Base-by-base conservation (phyloP, 495 filamentous ascomycete species). In the Wilcoxina mikolae region DNA sequence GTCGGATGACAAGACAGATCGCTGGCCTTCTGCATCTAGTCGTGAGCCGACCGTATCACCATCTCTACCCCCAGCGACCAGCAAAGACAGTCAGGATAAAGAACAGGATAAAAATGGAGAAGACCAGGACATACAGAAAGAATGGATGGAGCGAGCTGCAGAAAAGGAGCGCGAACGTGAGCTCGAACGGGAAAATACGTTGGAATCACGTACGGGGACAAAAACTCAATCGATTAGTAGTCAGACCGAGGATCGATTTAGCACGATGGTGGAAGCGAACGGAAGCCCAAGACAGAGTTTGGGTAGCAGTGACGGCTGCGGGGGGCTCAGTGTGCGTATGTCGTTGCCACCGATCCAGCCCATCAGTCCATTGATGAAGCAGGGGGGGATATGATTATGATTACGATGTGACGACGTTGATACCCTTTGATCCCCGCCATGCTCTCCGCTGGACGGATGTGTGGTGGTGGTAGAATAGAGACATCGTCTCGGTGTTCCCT, bases 21-120 rank as follows among this genome's bases (percentile, higher is more conserved):
- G 61, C 33, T 64, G 61, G 61, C 62, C 62, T 29, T 53, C 57
- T 3, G 46, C 51, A 4, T 56, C 61, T 18, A 58, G 39, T 28
- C 24, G 27, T 28, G 33, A 41, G 12, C 12, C 20, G 20, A 28
- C 28, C 5, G 18, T 17, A 7, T 23, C 24, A 24, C 45, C 4
- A 49, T 7, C 24, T 31, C 24, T 12, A 49, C 42, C 7, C 7
- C 31, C 10, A 18, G 11, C 43, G n/a, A 11, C n/a, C 43, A 46
- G 43, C 3, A 46, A 46, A 24, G 43, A 17, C 3, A 46, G 43
- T 20, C 23, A 11, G 11, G 43, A 46, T 10, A 49, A 23, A 25
- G 23, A 23, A 15, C 9, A 28, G 46, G 46, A 49, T 49, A 24
- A 46, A 46, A 20, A 46, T 20, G n/a, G n/a, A 46, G 22, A 11